phyloP scores from a whole-genome alignment of 345 rosid species.

The Arabidopsis thaliana region DNA sequence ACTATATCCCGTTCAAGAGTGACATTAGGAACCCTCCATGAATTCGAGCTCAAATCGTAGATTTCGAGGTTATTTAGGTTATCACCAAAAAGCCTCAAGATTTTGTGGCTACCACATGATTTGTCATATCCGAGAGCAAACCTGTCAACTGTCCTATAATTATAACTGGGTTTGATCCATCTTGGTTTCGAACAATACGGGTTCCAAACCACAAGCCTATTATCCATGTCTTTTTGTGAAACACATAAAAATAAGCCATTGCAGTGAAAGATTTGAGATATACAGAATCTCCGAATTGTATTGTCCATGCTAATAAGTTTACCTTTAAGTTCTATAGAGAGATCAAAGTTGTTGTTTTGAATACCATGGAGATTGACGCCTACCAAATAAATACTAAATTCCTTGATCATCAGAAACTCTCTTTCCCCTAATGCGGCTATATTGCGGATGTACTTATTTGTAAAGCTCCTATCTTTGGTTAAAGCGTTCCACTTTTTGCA shows the following conservation, averaged over 20 bases:
- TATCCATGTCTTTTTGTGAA: too few relatives aligned
- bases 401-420: background rate
- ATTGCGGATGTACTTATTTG: background rate
- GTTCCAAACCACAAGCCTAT: too few relatives aligned
- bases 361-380: background rate
- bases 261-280: too few relatives aligned
- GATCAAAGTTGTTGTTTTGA: background rate
- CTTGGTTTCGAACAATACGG: too few relatives aligned
- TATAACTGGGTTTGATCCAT: too few relatives aligned
- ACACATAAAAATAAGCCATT: too few relatives aligned
- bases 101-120: slow-evolving; percentile 10
- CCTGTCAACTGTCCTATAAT: background rate
- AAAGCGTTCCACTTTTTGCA: slow-evolving; percentile 13
- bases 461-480: background rate
- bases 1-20: background rate
- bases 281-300: too few relatives aligned
- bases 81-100: background rate
- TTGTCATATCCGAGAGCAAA: slow-evolving; percentile 22
- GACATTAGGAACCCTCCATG: background rate
- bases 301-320: background rate
- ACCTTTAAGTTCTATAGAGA: background rate
- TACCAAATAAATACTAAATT: background rate
- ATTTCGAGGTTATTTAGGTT: background rate
- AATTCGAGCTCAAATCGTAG: background rate
- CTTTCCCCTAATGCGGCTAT: background rate